These are phyloP conservation scores for Cucurbita pepo DNA, from an alignment of 306 rosid species.

Conservation along the genomic window DNA sequence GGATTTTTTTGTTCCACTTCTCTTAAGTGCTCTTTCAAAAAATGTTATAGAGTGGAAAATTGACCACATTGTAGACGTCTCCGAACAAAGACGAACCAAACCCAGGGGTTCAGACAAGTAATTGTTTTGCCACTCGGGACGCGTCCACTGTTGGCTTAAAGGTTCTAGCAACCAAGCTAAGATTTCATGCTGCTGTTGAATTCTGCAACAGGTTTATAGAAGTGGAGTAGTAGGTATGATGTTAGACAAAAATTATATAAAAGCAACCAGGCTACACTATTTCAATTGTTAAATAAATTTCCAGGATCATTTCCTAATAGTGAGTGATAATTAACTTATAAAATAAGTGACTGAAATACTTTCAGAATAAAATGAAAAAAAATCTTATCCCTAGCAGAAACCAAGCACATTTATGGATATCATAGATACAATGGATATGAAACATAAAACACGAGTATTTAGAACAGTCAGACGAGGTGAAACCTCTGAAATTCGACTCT, in stretches of 20 bases:
- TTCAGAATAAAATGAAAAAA: no score
- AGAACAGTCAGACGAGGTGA: neutral
- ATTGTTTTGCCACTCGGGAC: constrained; percentile 75
- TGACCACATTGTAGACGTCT: constrained; percentile 76
- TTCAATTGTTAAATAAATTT: neutral
- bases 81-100: constrained; percentile 59
- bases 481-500: neutral
- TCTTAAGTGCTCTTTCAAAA: constrained; percentile 96
- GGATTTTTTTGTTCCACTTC: constrained; percentile 77
- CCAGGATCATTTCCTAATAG: neutral
- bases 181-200: constrained; percentile 96
- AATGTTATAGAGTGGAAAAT: constrained; percentile 75
- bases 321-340: neutral
- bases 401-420: neutral
- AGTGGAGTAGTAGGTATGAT: constrained; percentile 4
- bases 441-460: neutral
- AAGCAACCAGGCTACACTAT: neutral
- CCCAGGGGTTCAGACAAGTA: constrained; percentile 80
- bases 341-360: no score
- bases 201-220: constrained; percentile 35
- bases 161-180: constrained; percentile 90
- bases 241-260: neutral
- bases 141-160: constrained; percentile 75
- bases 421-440: neutral
- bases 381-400: no score